These are phyloP conservation scores for Chloris gayana DNA, from an alignment of 176 grass and related monocot genomes.

Conservation along the genomic window DNA sequence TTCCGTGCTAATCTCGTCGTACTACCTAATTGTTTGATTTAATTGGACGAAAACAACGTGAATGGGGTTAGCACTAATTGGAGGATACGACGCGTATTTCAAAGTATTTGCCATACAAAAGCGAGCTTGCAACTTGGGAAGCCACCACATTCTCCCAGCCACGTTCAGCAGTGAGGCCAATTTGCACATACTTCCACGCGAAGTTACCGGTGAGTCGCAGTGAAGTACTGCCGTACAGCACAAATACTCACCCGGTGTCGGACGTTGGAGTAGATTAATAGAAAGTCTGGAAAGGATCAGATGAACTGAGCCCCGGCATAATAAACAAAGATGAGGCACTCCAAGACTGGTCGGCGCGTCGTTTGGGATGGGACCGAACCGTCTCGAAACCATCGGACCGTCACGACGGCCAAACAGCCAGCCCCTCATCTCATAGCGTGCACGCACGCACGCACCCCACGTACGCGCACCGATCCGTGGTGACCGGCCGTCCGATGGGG, in stretches of 20 bases:
- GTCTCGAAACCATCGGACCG: not conserved
- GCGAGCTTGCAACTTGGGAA: too few species aligned
- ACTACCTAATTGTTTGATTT: conserved; percentile 3
- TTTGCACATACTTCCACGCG: too few species aligned
- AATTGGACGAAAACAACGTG: not conserved
- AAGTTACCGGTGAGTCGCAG: too few species aligned
- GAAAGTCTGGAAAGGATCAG: not conserved
- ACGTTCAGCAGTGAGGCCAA: too few species aligned
- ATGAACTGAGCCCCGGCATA: not conserved
- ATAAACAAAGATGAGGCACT: not conserved
- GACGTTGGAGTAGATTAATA: not conserved
- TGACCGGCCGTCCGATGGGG: not conserved
- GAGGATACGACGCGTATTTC: too few species aligned
- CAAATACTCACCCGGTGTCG: too few species aligned
- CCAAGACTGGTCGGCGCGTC: not conserved
- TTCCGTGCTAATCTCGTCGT: not conserved
- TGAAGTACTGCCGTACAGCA: not conserved
- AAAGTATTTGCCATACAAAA: too few species aligned
- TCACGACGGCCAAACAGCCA: not conserved
- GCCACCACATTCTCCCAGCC: too few species aligned
- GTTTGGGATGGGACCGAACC: not conserved
- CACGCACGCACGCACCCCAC: not conserved
- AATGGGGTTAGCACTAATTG: not conserved
- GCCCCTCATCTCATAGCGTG: not conserved
- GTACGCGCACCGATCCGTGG: not conserved